Conservation (phyloP, 306 rosid species). For the Begonia masoniana region DNA sequence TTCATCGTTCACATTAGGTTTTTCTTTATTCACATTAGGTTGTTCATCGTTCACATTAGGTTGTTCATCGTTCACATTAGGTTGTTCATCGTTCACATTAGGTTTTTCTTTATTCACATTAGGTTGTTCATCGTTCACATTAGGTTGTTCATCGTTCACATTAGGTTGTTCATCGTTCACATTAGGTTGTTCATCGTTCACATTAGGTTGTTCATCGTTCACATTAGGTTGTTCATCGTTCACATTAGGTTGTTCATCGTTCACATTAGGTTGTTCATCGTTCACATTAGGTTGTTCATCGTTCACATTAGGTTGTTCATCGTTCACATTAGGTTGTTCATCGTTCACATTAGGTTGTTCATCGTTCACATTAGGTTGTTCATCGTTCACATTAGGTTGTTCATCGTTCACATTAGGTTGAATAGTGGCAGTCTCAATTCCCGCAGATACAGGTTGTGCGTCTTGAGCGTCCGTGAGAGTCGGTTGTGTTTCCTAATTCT, state of each 20-base stretch:
- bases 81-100: neutral
- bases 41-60: neutral
- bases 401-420: constrained; percentile 3
- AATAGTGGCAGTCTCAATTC: constrained; percentile 13
- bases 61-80: no score
- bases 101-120: constrained; percentile 19
- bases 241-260: neutral
- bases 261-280: constrained; percentile 13
- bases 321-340: no score
- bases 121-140: neutral
- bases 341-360: no score
- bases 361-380: constrained; percentile 11
- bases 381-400: constrained; percentile 10
- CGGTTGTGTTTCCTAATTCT: constrained; percentile 21
- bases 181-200: constrained; percentile 17
- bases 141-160: constrained; percentile 11
- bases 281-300: constrained; percentile 6
- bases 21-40: constrained; percentile 16
- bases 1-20: neutral
- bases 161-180: neutral
- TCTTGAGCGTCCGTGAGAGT: constrained; percentile 23
- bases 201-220: neutral
- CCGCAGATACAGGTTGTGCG: constrained; percentile 22
- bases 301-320: constrained; percentile 3
- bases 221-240: constrained; percentile 8